Evolutionary conservation across 2,329 filamentous ascomycete genomes (phyloP).

Genomic region (Penicillium sp.): DNA sequence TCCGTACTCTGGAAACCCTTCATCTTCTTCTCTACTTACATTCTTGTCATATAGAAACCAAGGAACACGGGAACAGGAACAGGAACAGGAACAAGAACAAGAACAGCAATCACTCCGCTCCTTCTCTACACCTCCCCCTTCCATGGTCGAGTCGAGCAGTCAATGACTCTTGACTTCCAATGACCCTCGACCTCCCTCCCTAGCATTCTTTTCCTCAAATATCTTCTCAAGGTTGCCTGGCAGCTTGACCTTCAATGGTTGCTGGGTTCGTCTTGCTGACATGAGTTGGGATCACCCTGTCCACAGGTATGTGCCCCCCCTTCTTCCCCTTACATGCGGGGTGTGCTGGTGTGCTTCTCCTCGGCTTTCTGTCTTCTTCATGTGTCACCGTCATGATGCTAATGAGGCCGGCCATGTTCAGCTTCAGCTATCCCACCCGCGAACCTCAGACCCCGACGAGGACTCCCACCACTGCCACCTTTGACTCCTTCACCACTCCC

Average conservation of each 20-base stretch:
- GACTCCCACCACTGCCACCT: constrained; percentile 39
- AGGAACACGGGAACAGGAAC: background rate
- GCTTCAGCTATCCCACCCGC: constrained; percentile 46
- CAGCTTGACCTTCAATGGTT: constrained; percentile 38
- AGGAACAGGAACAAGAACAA: background rate
- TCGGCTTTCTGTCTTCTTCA: constrained; percentile 3
- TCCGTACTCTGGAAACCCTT: background rate
- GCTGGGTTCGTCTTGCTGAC: constrained; percentile 39
- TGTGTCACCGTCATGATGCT: constrained; percentile 28
- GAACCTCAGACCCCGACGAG: constrained; percentile 47
- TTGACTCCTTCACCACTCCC: constrained; percentile 43
- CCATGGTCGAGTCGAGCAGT: background rate
- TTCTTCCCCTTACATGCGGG: constrained; percentile 16
- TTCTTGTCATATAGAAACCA: background rate
- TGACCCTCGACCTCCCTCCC: constrained; percentile 13
- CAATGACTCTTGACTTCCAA: background rate
- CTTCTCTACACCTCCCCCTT: background rate
- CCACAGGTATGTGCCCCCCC: constrained; percentile 39
- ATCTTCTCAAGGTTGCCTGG: constrained; percentile 32
- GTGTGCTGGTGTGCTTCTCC: constrained; percentile 7
- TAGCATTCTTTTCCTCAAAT: constrained; percentile 29
- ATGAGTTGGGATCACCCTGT: constrained; percentile 47
- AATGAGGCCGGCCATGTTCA: constrained; percentile 34
- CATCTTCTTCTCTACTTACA: constrained; percentile 1
- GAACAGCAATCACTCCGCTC: background rate